Evolutionary conservation across 495 filamentous ascomycete genomes (phyloP), one percentile per base, ranked within the genome.

Genomic region (Aspergillus conjunctus): DNA sequence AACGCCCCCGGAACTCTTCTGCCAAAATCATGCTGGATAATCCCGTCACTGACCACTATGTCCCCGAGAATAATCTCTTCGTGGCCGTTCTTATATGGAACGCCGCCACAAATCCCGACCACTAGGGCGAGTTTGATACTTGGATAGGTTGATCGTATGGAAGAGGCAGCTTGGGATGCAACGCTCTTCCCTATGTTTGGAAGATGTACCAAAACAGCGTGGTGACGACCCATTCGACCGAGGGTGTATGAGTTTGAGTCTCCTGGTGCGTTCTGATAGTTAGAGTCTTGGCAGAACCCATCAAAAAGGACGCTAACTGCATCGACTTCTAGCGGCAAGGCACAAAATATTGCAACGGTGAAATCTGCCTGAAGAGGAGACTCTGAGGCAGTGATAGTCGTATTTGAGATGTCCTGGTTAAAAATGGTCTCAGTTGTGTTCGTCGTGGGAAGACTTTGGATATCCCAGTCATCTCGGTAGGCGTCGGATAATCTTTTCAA

Each of bases 61-160:
- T 82, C 77, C 11, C 79, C 78, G 1, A 79, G 58, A 12, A 76
- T 54, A 12, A 74, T 61, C 18, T 71, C 67, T 9, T 57, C 48
- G 9, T 21, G 26, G 9, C 57, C 56, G 1, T 34, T 1, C 45
- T 34, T 32, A 18, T 69, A 46, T 6, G 74, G 71, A 21, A 73
- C 60, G 6, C 65, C 71, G 30, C 73, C 70, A 51, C 72, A 76
- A 30, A 76, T 61, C 3, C 71, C 71, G 8, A 72, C 64, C 8
- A 72, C 49, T 15, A 74, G 54, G 3, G 59, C 66, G 11, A 74
- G 66, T 7, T 61, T 59, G 7, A 74, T 61, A 8, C 14, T 48
- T n/a, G 51, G 50, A 43, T 65, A 74, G 53, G 59, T 69, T 7
- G 46, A 41, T 31, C 49, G 58, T 18, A 71, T 44, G 21, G 48